Evolutionary conservation across 495 filamentous ascomycete genomes (phyloP).

Genomic region (Hypomontagnella monticulosa): DNA sequence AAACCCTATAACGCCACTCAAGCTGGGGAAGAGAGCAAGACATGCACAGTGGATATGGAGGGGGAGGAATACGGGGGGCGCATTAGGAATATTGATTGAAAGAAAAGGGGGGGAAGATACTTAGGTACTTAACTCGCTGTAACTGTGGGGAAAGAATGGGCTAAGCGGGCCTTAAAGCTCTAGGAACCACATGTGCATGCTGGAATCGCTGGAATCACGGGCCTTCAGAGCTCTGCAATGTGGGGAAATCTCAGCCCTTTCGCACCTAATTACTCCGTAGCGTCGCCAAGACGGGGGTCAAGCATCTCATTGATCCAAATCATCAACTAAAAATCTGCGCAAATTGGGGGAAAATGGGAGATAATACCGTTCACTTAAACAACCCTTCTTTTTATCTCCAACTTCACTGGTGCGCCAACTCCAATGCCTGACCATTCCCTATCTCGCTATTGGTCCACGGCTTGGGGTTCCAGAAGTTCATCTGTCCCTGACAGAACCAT

Average conservation of each 20-base stretch:
- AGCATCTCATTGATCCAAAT: conserved; percentile 16
- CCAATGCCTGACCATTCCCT: conserved; percentile 33
- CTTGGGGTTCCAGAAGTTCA: conserved; percentile 28
- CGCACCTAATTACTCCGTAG: conserved; percentile 34
- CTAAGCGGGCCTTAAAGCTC: conserved; percentile 20
- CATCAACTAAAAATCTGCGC: conserved; percentile 32
- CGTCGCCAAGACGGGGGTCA: conserved; percentile 37
- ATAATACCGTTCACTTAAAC: conserved; percentile 6
- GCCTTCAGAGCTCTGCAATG: conserved; percentile 22
- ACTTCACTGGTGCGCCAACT: conserved; percentile 25
- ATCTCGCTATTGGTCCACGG: conserved; percentile 27
- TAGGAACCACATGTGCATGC: too few species aligned
- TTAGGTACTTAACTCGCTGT: not conserved
- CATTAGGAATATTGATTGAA: too few species aligned
- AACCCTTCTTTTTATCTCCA: conserved; percentile 18
- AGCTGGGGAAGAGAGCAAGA: not conserved
- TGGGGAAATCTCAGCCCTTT: conserved; percentile 31
- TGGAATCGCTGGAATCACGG: conserved; percentile 32
- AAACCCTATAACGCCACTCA: not conserved
- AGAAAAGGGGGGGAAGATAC: not conserved
- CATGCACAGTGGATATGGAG: not conserved
- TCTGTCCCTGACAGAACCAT: conserved; percentile 38
- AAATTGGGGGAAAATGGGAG: conserved; percentile 18
- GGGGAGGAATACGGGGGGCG: not conserved
- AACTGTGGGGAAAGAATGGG: conserved; percentile 18